Conservation (phyloP, 2,329 filamentous ascomycete genomes). For the Calycina herbarum region DNA sequence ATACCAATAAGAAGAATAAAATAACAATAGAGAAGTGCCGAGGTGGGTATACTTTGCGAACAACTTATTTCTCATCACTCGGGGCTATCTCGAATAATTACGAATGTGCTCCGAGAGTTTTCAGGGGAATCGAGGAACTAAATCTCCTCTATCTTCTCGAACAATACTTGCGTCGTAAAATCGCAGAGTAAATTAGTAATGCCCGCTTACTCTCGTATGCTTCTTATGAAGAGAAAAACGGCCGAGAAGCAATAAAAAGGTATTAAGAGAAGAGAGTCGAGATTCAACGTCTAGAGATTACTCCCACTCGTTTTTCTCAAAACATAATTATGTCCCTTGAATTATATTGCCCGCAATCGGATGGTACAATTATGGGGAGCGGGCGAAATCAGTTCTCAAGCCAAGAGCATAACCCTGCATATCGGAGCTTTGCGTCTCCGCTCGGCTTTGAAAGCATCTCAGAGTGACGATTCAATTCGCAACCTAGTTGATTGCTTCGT, state of each 20-base stretch:
- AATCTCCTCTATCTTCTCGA: no score
- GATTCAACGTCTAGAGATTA: not conserved
- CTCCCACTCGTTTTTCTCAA: not conserved
- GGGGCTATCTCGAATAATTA: no score
- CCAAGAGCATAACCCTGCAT: constrained; percentile 1
- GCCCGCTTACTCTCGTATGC: not conserved
- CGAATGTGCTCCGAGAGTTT: no score
- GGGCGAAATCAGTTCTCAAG: not conserved
- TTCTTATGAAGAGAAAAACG: not conserved
- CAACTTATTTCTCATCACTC: no score
- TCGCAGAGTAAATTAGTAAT: no score
- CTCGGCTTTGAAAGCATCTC: constrained; percentile 10
- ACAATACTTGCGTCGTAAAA: not conserved
- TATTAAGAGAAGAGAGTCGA: no score
- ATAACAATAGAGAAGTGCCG: no score
- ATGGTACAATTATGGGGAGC: not conserved
- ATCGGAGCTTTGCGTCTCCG: not conserved
- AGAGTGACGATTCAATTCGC: not conserved
- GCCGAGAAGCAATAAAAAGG: no score
- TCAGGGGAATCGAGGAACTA: no score
- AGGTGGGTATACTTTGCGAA: no score
- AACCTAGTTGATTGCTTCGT: not conserved
- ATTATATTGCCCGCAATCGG: not conserved
- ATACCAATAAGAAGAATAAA: no score
- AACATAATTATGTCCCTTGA: not conserved